phyloP scores from a whole-genome alignment of 2,329 filamentous ascomycete genomes.

The Plenodomus tracheiphilus region DNA sequence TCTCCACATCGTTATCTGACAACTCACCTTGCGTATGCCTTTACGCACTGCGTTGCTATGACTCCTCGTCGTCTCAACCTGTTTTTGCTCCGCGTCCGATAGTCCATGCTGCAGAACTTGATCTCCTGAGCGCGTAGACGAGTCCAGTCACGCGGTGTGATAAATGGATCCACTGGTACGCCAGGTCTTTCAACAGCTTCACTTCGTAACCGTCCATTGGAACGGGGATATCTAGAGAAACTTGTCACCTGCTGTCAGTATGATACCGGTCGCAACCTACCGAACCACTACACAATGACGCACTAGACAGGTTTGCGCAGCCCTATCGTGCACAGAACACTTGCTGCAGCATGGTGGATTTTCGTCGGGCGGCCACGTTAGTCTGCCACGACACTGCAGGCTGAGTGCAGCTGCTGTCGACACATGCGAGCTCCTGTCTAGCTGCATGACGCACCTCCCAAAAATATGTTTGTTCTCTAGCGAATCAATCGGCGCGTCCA shows the following conservation, averaged over 20 bases:
- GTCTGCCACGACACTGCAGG: slow-evolving; percentile 36
- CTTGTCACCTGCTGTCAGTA: not conserved
- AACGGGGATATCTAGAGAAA: not conserved
- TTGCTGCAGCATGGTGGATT: slow-evolving; percentile 26
- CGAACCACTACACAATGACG: slow-evolving; percentile 23
- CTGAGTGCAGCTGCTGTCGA: slow-evolving; percentile 24
- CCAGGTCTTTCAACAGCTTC: not conserved
- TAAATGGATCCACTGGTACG: not conserved
- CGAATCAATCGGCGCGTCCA: slow-evolving; percentile 5
- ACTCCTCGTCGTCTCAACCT: slow-evolving; percentile 26
- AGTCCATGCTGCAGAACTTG: not conserved
- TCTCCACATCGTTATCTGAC: slow-evolving; percentile 37
- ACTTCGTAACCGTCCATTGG: not conserved
- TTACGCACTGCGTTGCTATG: slow-evolving; percentile 30
- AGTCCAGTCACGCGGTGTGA: not conserved
- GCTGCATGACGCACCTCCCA: slow-evolving; percentile 35
- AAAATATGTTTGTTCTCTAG: slow-evolving; percentile 27
- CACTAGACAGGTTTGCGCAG: slow-evolving; percentile 32
- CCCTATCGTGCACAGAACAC: slow-evolving; percentile 29
- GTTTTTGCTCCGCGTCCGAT: slow-evolving; percentile 35
- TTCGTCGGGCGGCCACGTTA: slow-evolving; percentile 36
- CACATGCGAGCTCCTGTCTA: slow-evolving; percentile 30
- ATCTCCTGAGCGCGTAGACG: not conserved
- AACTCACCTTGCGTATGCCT: slow-evolving; percentile 44
- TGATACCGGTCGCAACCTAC: not conserved